phyloP scores from a whole-genome alignment of 2,329 filamentous ascomycete species.

The Dendryphion nanum region DNA sequence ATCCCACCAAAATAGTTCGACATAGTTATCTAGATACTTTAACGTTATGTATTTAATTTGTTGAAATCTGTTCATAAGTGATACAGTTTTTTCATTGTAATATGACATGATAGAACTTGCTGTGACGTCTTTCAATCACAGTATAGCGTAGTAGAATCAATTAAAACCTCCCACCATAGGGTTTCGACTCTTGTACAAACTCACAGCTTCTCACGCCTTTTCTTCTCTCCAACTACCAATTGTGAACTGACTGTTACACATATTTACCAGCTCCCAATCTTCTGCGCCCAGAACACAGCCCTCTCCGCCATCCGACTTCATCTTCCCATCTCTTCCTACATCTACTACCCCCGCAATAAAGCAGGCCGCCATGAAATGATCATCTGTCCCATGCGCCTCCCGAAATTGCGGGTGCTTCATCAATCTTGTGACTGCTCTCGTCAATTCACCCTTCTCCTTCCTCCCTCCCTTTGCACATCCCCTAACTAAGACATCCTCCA shows the following conservation, averaged over 20 bases:
- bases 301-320: constrained; percentile 15
- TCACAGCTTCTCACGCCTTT: neutral
- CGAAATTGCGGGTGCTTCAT: constrained; percentile 68
- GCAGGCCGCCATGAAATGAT: constrained; percentile 66
- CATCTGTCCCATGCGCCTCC: constrained; percentile 68
- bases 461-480: constrained; percentile 44
- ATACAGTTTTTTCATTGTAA: neutral
- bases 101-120: neutral
- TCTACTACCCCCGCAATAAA: constrained; percentile 58
- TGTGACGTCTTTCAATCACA: neutral
- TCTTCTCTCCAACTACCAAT: constrained; percentile 13
- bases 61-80: neutral
- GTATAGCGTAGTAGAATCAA: neutral
- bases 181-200: neutral
- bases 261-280: constrained; percentile 34
- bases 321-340: constrained; percentile 8
- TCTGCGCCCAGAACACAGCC: constrained; percentile 28
- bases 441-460: constrained; percentile 43
- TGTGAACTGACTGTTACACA: constrained; percentile 36
- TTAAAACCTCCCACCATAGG: neutral
- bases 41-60: neutral
- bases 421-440: constrained; percentile 57
- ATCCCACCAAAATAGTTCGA: constrained; percentile 44
- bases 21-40: neutral
- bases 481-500: constrained; percentile 59